Base-by-base conservation (phyloP, 352 stramenopile species). In the Pythium diclinum region DNA sequence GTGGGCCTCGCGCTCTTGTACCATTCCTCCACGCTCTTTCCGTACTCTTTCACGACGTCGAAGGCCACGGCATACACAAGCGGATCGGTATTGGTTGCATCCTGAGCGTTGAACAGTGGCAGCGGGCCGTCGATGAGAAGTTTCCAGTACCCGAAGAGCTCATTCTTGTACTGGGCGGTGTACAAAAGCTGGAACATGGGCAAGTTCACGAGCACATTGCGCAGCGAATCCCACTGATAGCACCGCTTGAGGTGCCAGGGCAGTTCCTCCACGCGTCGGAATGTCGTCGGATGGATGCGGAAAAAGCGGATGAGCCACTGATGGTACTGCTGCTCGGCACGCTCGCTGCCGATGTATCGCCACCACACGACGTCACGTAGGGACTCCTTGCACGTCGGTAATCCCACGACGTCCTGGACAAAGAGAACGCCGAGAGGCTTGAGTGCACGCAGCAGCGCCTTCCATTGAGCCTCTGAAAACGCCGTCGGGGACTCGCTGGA, bases 241-340 rank as follows among this genome's bases (percentile, higher is more conserved):
- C 91, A 97, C 14, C 92, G 88, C 55, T 93, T 89, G 17, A 98
- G 76, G 59, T 98, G 94, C 92, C 93, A 98, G 14, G 92, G 93
- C 0, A 98, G 66, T 68, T 98, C 94, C 64, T 94, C 85, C 4
- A 92, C 83, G 8, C 84, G 79, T 13, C 85, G 82, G 32, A 91
- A 94, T 13, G 85, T 92, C 6, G 82, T 88, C 56, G 85, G 84
- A 30, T 92, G 85, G 56, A 88, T 83, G 28, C 81, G 77, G 57
- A 94, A 94, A 66, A 92, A 92, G 4, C 83, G 82, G 55, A 94
- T 91, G 25, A 94, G 77, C 83, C 83, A 92, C 61, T 92, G 75
- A 34, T 94, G 85, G 56, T 91, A 91, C 54, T 79, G 65, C 44
- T 90, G 78, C 59, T 94, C 83, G 19, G 69, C 67, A 8, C 75